Percentiles rank a stretch among this genome's conserved stretches.
Evolutionary conservation across 805 yeast species (phyloP).

Genomic region (Hanseniaspora meyeri): DNA sequence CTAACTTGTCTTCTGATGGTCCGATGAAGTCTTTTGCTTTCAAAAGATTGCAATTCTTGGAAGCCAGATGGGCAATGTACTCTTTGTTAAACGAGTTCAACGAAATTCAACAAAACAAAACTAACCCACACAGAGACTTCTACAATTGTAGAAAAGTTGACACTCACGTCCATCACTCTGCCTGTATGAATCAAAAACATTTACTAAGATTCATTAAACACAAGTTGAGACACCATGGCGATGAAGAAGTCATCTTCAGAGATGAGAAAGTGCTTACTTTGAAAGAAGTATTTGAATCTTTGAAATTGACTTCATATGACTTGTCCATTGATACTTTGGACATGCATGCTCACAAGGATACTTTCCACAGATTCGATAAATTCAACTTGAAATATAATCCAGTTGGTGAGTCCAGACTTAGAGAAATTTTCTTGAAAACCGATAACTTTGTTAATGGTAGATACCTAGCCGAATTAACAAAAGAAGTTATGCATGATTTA

Average conservation of each 20-base stretch:
- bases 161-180: slow-evolving; percentile 97
- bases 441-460: slow-evolving; percentile 83
- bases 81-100: slow-evolving; percentile 79
- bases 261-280: slow-evolving; percentile 81
- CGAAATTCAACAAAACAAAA: slow-evolving; percentile 79
- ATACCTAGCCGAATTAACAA: slow-evolving; percentile 85
- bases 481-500: slow-evolving; percentile 85
- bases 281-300: slow-evolving; percentile 80
- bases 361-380: slow-evolving; percentile 95
- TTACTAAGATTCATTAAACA: slow-evolving; percentile 85
- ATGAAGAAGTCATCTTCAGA: slow-evolving; percentile 85
- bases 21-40: slow-evolving; percentile 95
- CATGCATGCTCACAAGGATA: slow-evolving; percentile 98
- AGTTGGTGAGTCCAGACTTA: slow-evolving; percentile 90
- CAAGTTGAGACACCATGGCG: slow-evolving; percentile 73
- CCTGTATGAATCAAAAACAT: slow-evolving; percentile 98
- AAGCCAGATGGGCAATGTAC: slow-evolving; percentile 93
- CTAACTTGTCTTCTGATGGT: slow-evolving; percentile 77
- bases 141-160: slow-evolving; percentile 35
- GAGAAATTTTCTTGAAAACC: slow-evolving; percentile 92
- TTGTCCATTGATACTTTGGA: slow-evolving; percentile 91
- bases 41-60: slow-evolving; percentile 81
- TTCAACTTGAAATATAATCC: slow-evolving; percentile 96
- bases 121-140: slow-evolving; percentile 82
- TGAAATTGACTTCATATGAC: slow-evolving; percentile 86